These are phyloP conservation scores for Scopulariopsis brevicaulis DNA, from an alignment of 2,329 filamentous ascomycete genomes.

Conservation along the genomic window DNA sequence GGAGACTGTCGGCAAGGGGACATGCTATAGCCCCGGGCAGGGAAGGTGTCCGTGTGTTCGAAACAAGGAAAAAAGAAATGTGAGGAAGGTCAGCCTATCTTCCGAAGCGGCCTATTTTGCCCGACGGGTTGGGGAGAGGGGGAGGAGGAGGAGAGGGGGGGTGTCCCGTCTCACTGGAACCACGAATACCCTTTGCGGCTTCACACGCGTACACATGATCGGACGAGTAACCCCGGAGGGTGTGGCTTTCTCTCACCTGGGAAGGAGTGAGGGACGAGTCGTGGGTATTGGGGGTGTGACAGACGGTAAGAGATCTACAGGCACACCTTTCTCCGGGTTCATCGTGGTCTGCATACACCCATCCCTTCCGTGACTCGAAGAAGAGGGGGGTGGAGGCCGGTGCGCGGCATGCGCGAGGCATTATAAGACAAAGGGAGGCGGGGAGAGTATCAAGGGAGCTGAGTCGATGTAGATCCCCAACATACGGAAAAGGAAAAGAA, in stretches of 20 bases:
- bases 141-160: not conserved
- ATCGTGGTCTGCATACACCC: not conserved
- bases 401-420: not conserved
- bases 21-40: no score
- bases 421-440: not conserved
- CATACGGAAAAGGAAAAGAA: not conserved
- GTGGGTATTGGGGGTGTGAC: not conserved
- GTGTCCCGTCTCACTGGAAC: not conserved
- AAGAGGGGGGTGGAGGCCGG: not conserved
- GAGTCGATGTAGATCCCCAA: not conserved
- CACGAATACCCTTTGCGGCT: not conserved
- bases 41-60: no score
- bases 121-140: not conserved
- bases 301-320: not conserved
- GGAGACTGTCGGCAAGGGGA: no score
- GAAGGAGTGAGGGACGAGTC: not conserved
- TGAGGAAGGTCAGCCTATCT: not conserved
- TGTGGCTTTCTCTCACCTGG: not conserved
- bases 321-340: not conserved
- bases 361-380: not conserved
- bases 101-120: not conserved
- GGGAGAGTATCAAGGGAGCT: not conserved
- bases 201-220: conserved; percentile 3
- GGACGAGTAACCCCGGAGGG: not conserved
- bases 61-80: not conserved